Evolutionary conservation across 2,329 filamentous ascomycete genomes (phyloP), one percentile per base, ranked within the genome.

Genomic region (Beauveria brongniartii): DNA sequence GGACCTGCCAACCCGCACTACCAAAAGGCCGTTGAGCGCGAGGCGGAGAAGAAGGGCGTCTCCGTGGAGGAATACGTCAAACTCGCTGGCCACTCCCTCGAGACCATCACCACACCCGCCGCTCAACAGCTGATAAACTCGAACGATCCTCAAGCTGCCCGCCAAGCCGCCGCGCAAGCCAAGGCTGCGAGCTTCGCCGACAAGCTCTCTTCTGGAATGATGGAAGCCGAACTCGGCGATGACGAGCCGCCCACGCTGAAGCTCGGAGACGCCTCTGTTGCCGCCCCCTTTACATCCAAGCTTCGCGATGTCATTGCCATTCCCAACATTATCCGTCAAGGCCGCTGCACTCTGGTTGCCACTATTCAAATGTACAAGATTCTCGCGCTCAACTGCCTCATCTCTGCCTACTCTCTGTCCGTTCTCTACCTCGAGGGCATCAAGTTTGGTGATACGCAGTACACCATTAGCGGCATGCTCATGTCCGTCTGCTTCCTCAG

Each of bases 321-420:
- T 62, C 93, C 94, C 57, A 99, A 99, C 78, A 99, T 99, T 69
- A 94, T 99, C 70, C 90, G 94, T 62, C 94, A 99, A 78, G 94
- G 94, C 62, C 90, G 94, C 64, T 99, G 94, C 79, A 99, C 94
- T 8, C 85, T 99, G 22, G 94, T 99, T 59, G 94, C 94, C 37
- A 99, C 94, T 0, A 97, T 99, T 66, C 94, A 99, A 80, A 99
- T 99, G 93, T 99, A 99, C 86, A 99, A 97, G 83, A 99, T 99
- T 69, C 84, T 99, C 56, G 94, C 94, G 8, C 80, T 99, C 63
- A 99, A 99, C 80, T 99, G 94, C 73, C 81, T 99, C 68, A 99
- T 99, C 72, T 96, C 91, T 68, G 94, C 94, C 43, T 99, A 99
- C 84, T 96, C 91, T 74, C 77, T 99, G 71, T 95, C 90, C 73